Evolutionary conservation across 2,329 filamentous ascomycete species (phyloP).

Genomic region (Dothidotthia symphoricarpi): DNA sequence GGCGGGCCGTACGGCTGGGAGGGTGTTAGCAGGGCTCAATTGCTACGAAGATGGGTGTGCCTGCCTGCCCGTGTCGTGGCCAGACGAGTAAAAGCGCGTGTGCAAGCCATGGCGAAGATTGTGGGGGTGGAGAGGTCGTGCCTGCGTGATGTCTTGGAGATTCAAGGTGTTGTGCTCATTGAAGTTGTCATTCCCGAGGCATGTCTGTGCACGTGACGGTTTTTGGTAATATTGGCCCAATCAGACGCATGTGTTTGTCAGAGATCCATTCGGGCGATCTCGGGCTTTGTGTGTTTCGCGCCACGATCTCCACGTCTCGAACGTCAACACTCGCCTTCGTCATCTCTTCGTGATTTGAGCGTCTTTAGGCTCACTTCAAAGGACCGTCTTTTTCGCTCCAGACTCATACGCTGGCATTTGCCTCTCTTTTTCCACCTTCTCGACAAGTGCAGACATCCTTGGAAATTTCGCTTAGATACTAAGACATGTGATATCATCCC

Average conservation of each 20-base stretch:
- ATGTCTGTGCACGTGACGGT: too few relatives aligned
- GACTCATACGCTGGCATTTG: too few relatives aligned
- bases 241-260: constrained; percentile 4
- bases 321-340: constrained; percentile 15
- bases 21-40: constrained; percentile 29
- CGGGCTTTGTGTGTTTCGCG: constrained; percentile 1
- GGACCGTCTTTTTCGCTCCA: too few relatives aligned
- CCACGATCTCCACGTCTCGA: constrained; percentile 11
- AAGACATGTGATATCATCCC: too few relatives aligned
- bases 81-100: constrained; percentile 41
- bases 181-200: constrained; percentile 13
- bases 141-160: constrained; percentile 18
- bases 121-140: constrained; percentile 27
- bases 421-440: too few relatives aligned
- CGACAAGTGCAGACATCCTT: too few relatives aligned
- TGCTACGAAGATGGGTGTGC: constrained; percentile 11
- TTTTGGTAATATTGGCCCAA: constrained; percentile 1
- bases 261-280: constrained; percentile 8
- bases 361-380: too few relatives aligned
- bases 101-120: constrained; percentile 38
- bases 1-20: constrained; percentile 37
- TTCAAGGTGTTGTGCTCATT: constrained; percentile 27
- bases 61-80: constrained; percentile 40
- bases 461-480: too few relatives aligned
- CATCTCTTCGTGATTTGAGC: constrained; percentile 4